These are phyloP conservation scores for Cochliopodium minus DNA, from an alignment of 208 protist species.

Conservation along the genomic window DNA sequence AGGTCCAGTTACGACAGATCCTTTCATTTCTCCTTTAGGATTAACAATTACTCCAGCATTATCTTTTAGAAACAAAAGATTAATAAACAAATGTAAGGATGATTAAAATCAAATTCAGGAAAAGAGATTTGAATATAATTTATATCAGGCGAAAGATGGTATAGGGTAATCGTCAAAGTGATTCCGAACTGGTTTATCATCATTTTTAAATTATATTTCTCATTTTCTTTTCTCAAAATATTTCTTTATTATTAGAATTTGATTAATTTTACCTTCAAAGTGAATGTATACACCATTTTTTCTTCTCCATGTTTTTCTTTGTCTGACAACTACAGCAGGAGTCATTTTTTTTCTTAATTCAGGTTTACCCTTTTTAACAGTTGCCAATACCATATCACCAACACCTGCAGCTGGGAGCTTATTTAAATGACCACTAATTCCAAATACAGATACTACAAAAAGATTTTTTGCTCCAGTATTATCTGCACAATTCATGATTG, in stretches of 20 bases:
- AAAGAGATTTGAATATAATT: no score
- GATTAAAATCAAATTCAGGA: no score
- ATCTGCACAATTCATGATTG: slow-evolving; percentile 98
- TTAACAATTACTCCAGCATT: slow-evolving; percentile 99
- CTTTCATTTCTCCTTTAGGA: slow-evolving; percentile 99
- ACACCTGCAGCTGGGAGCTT: slow-evolving; percentile 85
- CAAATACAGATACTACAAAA: slow-evolving; percentile 96
- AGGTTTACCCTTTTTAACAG: slow-evolving; percentile 99
- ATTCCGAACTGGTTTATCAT: no score
- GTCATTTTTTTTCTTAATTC: slow-evolving; percentile 97
- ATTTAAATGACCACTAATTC: slow-evolving; percentile 92
- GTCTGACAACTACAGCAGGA: slow-evolving; percentile 90
- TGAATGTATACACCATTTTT: slow-evolving; percentile 94
- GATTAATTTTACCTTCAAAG: slow-evolving; percentile 82
- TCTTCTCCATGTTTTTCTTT: slow-evolving; percentile 94
- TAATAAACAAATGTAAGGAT: neutral
- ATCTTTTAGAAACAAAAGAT: slow-evolving; percentile 44
- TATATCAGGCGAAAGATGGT: no score
- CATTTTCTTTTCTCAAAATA: no score
- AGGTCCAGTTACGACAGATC: slow-evolving; percentile 94
- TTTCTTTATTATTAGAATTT: no score
- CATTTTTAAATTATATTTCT: no score
- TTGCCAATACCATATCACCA: slow-evolving; percentile 96
- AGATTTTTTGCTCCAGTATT: slow-evolving; percentile 99
- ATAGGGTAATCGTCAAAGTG: no score